These are phyloP conservation scores for Triticum turgidum DNA, from an alignment of 176 grass and related monocot species.

Conservation along the genomic window DNA sequence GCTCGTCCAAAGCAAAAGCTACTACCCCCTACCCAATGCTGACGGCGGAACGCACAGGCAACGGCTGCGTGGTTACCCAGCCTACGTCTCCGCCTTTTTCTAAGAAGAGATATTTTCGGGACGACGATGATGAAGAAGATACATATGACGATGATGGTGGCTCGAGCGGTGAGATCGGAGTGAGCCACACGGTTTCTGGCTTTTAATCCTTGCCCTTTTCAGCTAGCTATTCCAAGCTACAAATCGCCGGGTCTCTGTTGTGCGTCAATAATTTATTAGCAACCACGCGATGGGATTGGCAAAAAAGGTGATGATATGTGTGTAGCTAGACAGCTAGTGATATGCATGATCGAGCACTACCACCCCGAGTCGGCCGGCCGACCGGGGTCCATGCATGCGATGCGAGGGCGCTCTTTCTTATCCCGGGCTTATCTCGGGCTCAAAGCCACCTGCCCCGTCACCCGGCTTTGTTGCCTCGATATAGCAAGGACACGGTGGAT, in stretches of 20 bases:
- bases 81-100: background rate
- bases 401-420: background rate
- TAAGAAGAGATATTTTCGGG: slow-evolving; percentile 8
- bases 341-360: slow-evolving; percentile 30
- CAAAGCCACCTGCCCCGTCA: background rate
- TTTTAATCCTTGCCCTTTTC: background rate
- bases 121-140: background rate
- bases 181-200: background rate
- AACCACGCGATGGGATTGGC: background rate
- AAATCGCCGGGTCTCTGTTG: slow-evolving; percentile 1
- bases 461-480: background rate
- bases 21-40: background rate
- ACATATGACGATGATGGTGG: background rate
- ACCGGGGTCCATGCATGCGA: slow-evolving; percentile 11
- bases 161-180: background rate
- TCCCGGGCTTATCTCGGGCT: slow-evolving; percentile 31
- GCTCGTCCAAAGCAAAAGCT: background rate
- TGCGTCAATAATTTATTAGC: background rate
- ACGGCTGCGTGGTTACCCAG: background rate
- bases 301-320: slow-evolving; percentile 1
- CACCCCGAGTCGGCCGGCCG: background rate
- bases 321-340: background rate
- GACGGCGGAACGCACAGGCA: background rate
- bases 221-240: background rate
- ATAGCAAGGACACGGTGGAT: background rate